A percentile compares a stretch with the other conserved stretches of the same genome.
Evolutionary conservation across 768 basidiomycete genomes (phyloP).

Genomic region (Suillus alpinus): DNA sequence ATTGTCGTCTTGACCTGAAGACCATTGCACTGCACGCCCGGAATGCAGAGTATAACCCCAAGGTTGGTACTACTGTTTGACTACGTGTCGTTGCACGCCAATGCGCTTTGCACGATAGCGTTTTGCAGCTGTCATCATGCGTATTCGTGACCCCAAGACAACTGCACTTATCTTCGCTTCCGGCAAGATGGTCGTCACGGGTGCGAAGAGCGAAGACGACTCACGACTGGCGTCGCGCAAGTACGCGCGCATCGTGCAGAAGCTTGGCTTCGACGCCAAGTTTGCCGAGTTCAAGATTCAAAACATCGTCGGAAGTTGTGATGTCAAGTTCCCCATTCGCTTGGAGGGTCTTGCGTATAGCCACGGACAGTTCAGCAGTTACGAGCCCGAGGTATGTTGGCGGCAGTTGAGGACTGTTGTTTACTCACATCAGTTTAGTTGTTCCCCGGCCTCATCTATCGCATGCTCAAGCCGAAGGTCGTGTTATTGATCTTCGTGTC

Average conservation of each 20-base stretch:
- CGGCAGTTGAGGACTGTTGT: neutral
- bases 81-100: conserved; percentile 46
- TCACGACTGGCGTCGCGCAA: conserved; percentile 95
- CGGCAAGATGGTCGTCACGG: conserved; percentile 99
- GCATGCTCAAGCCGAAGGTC: conserved; percentile 99
- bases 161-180: conserved; percentile 99
- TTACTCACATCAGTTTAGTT: conserved; percentile 46
- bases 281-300: conserved; percentile 99
- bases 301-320: conserved; percentile 97
- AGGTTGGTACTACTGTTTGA: conserved; percentile 71
- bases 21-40: conserved; percentile 97
- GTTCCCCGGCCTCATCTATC: conserved; percentile 98
- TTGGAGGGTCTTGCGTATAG: conserved; percentile 96
- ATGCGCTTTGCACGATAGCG: conserved; percentile 80
- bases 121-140: conserved; percentile 99
- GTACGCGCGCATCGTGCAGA: conserved; percentile 98
- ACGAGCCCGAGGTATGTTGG: conserved; percentile 87
- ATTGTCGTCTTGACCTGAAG: conserved; percentile 95
- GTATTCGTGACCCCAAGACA: conserved; percentile 99
- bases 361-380: conserved; percentile 97
- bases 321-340: conserved; percentile 98
- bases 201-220: conserved; percentile 98
- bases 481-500: conserved; percentile 98
- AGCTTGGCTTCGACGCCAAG: conserved; percentile 98
- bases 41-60: conserved; percentile 99